Evolutionary conservation across 495 filamentous ascomycete species (phyloP), one percentile per base, ranked within the genome.

Genomic region (Bacidia rubella): DNA sequence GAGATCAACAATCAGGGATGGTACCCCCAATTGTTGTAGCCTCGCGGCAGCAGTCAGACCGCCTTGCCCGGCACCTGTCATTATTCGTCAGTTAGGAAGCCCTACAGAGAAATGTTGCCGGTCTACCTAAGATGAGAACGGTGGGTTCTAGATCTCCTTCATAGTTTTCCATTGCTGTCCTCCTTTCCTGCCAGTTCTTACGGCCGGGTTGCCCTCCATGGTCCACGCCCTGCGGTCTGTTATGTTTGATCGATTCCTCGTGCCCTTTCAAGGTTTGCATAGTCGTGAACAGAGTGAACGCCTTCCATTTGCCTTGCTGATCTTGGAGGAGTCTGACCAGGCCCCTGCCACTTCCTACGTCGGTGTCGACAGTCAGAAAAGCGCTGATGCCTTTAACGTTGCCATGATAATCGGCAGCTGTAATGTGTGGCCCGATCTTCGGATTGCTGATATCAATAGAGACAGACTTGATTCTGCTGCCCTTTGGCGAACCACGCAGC

Each of bases 21-120:
- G 63, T 9, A 92, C 66, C 24, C 71, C 64, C n/a, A 90, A 73
- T 72, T 83, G 78, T 60, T 87, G 82, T 20, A 90, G 73, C 11
- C 85, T 74, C 9, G 85, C 86, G n/a, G 76, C 74, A 12, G 73
- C 69, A 0, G 77, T 79, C 11, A 90, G 73, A 12, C 73, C 72
- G 11, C 67, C 65, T 62, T 76, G 73, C 5, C 73, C 73, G 38
- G 71, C 72, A 53, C 71, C 71, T 45, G 11, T 42, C 4, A 23
- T 1, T 4, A 25, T 27, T 4, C 21, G n/a, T 43, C 58, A 63
- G 17, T 55, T 47, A 1, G 15, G 15, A 5, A 1, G 15, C n/a
- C 15, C 17, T 23, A 52, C 11, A 48, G 23, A 11, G 4, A 41
- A 40, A 41, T 20, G 19, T 0, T 68, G 70, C 3, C 26, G 47